Evolutionary conservation across 768 basidiomycete species (phyloP), one percentile per base, ranked within the genome.

Genomic region (Trametes punicea): DNA sequence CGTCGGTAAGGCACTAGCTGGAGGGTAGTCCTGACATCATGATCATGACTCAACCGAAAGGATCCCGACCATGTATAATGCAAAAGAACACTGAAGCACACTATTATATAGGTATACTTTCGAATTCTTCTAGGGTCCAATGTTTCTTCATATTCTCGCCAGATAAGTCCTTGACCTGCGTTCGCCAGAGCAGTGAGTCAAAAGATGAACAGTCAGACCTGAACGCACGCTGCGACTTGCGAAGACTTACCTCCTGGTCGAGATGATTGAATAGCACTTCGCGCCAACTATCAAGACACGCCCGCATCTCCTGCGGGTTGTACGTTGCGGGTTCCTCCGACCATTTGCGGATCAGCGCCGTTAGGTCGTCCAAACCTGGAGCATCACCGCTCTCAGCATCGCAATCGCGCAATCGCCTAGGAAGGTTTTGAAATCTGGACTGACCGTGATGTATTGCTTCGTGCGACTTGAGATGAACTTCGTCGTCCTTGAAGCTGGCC

Each of bases 91-190:
- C 15, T n/a, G 7, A 18, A 34, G 0, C n/a, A 18, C n/a, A 1
- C 13, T 4, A 6, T 53, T 61, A 71, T 38, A 73, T 65, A 0
- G 67, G 65, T 34, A 75, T 69, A 1, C 54, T 46, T 16, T 76
- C 73, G 15, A 79, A 59, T 56, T 81, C 79, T 54, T 80, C 70
- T 39, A 81, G 56, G 0, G 72, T 78, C 70, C 80, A 81, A 56
- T 81, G 77, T 56, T 81, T 80, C 66, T 74, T 75, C 67, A 82
- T 69, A 55, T 81, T 81, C 51, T 78, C 76, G 21, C 73, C 78
- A 27, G 65, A 68, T 8, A 84, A 70, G 56, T 84, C 81, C 11
- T 69, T 64, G 4, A 82, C 81, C 76, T 81, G 59, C 5, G 10
- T n/a, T 13, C 40, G 21, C 46, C n/a, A 46, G 16, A 46, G 11